Base-by-base conservation (phyloP, 129 eudicot species). In the Centella asiatica region DNA sequence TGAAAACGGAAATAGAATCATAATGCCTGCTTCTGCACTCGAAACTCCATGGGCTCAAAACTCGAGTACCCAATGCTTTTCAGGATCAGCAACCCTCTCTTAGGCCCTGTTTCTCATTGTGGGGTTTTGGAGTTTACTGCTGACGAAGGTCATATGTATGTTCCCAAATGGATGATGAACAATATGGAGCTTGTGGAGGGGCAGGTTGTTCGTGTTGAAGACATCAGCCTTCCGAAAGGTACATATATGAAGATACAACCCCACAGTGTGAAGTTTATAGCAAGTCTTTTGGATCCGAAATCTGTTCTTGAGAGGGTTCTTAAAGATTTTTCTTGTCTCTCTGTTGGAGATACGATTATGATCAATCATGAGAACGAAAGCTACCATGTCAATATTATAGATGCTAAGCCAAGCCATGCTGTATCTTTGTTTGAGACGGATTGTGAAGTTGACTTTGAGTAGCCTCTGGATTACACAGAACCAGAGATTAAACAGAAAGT, bases 241-340 rank as follows among this genome's bases (percentile, higher is more conserved):
- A 64, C 40, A 1, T 58, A 62, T 66, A 63, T 78, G 5, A 78
- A 73, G 56, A 33, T 78, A 23, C 78, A 73, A 48, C 78, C 83
- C 1, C 83, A 78, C 26, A 50, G 12, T 4, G 63, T 51, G 1
- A 62, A 64, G 13, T 78, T 78, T 19, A 47, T 45, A 1, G 57
- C 32, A 44, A 32, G 37, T 0, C 64, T 72, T 28, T 26, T n/a
- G 1, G 65, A 63, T 15, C 70, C 66, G 1, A 46, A 65, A 40
- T 50, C 18, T 25, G 42, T 64, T 4, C 70, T 72, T 4, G 76
- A 72, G 12, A 14, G 1, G 1, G 18, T 44, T 0, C 28, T 72
- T 0, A 45, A 24, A 29, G 55, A 44, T n/a, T 64, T 39, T 44
- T 60, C 72, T 2, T 74, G 78, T 23, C 28, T 67, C 24, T 58